Percentiles rank a stretch among this genome's conserved stretches.
These are phyloP conservation scores for Solanum hybrid DNA, from an alignment of 305 asterid genomes.

Conservation along the genomic window DNA sequence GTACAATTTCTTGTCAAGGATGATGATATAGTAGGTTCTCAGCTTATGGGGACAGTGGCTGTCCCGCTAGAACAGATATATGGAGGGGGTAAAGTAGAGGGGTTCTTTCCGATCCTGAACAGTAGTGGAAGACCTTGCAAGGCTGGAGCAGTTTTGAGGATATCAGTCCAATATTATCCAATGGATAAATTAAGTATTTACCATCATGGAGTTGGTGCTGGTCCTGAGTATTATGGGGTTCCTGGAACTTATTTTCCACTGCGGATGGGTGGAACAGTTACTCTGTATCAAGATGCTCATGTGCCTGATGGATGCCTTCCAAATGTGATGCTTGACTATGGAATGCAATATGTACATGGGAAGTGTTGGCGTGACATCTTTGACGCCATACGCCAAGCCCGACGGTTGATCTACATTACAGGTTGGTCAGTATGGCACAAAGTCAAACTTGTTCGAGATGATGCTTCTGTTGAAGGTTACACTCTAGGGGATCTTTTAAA, in stretches of 20 bases:
- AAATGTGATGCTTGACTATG: constrained; percentile 58
- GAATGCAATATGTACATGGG: constrained; percentile 71
- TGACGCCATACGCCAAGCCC: constrained; percentile 75
- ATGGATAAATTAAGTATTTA: constrained; percentile 66
- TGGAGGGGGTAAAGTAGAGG: constrained; percentile 61
- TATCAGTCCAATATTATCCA: constrained; percentile 63
- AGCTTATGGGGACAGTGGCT: constrained; percentile 78
- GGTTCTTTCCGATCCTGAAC: constrained; percentile 67
- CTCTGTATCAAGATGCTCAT: constrained; percentile 97
- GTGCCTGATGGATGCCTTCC: constrained; percentile 85
- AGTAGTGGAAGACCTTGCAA: constrained; percentile 75
- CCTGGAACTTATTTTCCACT: constrained; percentile 93
- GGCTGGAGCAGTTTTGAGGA: constrained; percentile 72
- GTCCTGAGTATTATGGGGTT: constrained; percentile 77
- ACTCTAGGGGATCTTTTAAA: constrained; percentile 88
- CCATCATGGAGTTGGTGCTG: constrained; percentile 82
- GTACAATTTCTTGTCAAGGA: constrained; percentile 86
- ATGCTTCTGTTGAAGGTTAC: constrained; percentile 33
- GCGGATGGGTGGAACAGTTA: constrained; percentile 87
- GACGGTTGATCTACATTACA: constrained; percentile 69
- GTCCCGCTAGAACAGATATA: constrained; percentile 78
- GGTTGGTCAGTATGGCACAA: constrained; percentile 99
- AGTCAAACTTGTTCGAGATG: constrained; percentile 86
- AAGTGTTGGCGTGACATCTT: constrained; percentile 90
- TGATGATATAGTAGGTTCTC: constrained; percentile 84